A percentile compares a stretch with the other conserved stretches of the same genome.
These are phyloP conservation scores for Lactarius vividus DNA, from an alignment of 768 basidiomycete genomes.

Conservation along the genomic window DNA sequence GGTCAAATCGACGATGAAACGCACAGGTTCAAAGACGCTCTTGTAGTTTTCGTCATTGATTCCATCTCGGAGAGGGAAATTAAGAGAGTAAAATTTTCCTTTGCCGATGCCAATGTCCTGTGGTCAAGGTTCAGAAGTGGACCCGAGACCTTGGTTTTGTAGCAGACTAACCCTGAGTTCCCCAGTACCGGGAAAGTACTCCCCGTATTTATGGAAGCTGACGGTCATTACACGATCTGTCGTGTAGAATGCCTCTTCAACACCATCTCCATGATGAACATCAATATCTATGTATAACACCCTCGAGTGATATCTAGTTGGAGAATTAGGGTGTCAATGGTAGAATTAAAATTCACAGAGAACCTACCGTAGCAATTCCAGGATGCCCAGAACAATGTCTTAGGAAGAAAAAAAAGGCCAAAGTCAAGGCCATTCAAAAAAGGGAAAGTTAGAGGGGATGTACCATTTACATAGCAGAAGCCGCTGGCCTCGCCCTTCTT, in stretches of 20 bases:
- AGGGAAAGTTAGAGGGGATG: slow-evolving; percentile 25
- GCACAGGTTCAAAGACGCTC: slow-evolving; percentile 90
- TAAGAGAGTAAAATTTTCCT: slow-evolving; percentile 91
- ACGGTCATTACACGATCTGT: slow-evolving; percentile 99
- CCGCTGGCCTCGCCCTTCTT: slow-evolving; percentile 99
- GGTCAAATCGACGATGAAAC: slow-evolving; percentile 31
- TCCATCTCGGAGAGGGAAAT: slow-evolving; percentile 93
- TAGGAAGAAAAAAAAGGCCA: background rate
- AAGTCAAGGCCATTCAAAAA: background rate
- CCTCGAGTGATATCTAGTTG: slow-evolving; percentile 82
- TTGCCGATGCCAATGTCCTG: slow-evolving; percentile 92
- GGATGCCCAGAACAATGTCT: slow-evolving; percentile 97
- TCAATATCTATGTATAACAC: slow-evolving; percentile 99
- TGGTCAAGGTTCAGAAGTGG: background rate
- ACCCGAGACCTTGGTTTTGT: background rate
- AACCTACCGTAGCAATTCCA: slow-evolving; percentile 81
- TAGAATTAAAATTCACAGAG: too few species aligned
- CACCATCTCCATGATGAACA: slow-evolving; percentile 98
- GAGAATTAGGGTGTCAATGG: background rate
- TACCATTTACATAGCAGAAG: slow-evolving; percentile 98
- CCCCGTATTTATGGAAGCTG: slow-evolving; percentile 98
- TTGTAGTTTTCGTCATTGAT: slow-evolving; percentile 95
- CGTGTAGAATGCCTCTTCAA: slow-evolving; percentile 99
- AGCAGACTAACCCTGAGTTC: slow-evolving; percentile 70
- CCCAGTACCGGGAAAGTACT: slow-evolving; percentile 99